Evolutionary conservation across 768 basidiomycete genomes (phyloP), one percentile per base, ranked within the genome.

Genomic region (Mrakia blollopis): DNA sequence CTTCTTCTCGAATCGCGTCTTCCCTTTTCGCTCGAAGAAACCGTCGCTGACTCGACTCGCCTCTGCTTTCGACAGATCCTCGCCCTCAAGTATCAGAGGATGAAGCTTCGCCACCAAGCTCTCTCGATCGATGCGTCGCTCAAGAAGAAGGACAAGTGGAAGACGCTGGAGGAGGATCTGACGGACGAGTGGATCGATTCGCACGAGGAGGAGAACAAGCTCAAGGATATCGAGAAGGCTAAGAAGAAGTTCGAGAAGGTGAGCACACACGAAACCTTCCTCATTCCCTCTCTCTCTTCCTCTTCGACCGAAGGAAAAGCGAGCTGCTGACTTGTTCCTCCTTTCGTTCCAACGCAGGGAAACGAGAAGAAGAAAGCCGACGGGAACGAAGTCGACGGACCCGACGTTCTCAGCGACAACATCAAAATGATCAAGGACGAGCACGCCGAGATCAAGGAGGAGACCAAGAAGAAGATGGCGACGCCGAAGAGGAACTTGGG

Each of bases 161-260:
- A 85, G 8, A 90, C 91, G 6, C 90, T 91, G 75, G 97, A 98
- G 83, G 94, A 93, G 11, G 97, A 98, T 83, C 82, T 99, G 74
- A 96, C 98, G 77, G 94, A 98, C 30, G 94, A 98, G 4, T 96
- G 89, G 86, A 88, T 97, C 77, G 88, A 84, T 39, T 86, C 88
- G 77, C 89, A 95, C 80, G 97, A 98, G 83, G 90, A 91, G 28
- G 85, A 88, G 18, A 82, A 91, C 80, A 90, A 90, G 83, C 88
- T 87, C 75, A 93, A 91, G 82, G 93, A 95, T 79, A 86, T 94
- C 8, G 95, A 98, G 82, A 93, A 92, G 81, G 89, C 87, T 10
- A 89, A 92, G 85, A 98, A 95, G 87, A 98, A 95, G 83, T 97
- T 94, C 80, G 87, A 88, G n/a, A 93, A 91, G 84, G 95, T 97